These are phyloP conservation scores for Komagataella kurtzmanii DNA, from an alignment of 805 yeast species.

Conservation along the genomic window DNA sequence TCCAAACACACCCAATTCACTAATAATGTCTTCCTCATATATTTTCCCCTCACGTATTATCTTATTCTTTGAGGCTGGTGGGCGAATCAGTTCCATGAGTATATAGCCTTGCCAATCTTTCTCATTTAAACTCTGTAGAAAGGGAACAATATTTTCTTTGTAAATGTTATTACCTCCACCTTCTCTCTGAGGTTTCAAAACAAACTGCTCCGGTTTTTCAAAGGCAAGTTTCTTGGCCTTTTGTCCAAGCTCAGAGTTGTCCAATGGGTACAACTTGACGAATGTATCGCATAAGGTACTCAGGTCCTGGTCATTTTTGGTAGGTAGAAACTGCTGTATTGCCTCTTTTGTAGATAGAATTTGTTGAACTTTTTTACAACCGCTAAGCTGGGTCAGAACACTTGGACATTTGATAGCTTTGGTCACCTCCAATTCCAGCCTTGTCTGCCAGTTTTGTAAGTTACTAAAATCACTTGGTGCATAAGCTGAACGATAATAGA, in stretches of 20 bases:
- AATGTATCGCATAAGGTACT: slow-evolving; percentile 42
- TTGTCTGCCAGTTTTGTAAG: slow-evolving; percentile 63
- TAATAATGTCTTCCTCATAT: slow-evolving; percentile 60
- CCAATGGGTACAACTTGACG: slow-evolving; percentile 81
- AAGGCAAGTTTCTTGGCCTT: slow-evolving; percentile 56
- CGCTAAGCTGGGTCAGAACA: slow-evolving; percentile 77
- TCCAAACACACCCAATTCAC: slow-evolving; percentile 91
- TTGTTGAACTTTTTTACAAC: slow-evolving; percentile 91
- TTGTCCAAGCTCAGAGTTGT: slow-evolving; percentile 47
- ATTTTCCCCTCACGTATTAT: slow-evolving; percentile 57
- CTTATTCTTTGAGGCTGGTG: slow-evolving; percentile 55
- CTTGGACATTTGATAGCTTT: slow-evolving; percentile 88
- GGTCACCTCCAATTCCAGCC: slow-evolving; percentile 60
- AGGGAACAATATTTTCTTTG: slow-evolving; percentile 70
- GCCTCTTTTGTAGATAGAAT: slow-evolving; percentile 46
- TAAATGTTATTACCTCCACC: slow-evolving; percentile 97
- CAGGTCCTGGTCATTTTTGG: slow-evolving; percentile 14
- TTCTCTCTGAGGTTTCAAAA: slow-evolving; percentile 94
- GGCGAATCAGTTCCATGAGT: slow-evolving; percentile 84
- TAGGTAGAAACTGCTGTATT: slow-evolving; percentile 32
- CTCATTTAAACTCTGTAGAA: slow-evolving; percentile 44
- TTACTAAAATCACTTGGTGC: slow-evolving; percentile 66
- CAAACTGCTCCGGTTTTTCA: slow-evolving; percentile 56
- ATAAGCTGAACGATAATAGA: slow-evolving; percentile 85
- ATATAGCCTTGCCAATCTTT: slow-evolving; percentile 83